phyloP scores from a whole-genome alignment of 306 rosid genomes.

The Clitoria ternatea region DNA sequence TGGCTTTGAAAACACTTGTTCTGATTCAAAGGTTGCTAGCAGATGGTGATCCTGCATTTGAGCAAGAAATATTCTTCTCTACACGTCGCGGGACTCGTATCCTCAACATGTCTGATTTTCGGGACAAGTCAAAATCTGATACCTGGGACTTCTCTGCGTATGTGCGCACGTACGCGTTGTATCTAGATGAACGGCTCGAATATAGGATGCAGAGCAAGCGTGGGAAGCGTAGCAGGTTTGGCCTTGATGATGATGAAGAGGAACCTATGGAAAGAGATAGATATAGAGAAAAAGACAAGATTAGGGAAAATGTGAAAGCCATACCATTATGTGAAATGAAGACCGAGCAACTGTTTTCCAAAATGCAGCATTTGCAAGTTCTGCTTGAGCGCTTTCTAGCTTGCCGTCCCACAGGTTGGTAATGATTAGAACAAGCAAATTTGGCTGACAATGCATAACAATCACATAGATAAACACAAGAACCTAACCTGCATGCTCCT shows the following conservation, averaged over 20 bases:
- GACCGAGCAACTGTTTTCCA: slow-evolving; percentile 53
- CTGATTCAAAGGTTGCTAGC: slow-evolving; percentile 59
- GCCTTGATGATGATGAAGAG: slow-evolving; percentile 47
- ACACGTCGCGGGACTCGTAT: slow-evolving; percentile 78
- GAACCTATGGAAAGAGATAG: slow-evolving; percentile 3
- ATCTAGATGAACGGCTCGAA: slow-evolving; percentile 81
- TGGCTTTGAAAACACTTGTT: slow-evolving; percentile 68
- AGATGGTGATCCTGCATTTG: slow-evolving; percentile 80
- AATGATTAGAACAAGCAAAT: background rate
- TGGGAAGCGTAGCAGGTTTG: slow-evolving; percentile 50
- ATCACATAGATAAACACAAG: background rate
- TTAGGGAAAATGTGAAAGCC: slow-evolving; percentile 17
- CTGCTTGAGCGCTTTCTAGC: slow-evolving; percentile 79
- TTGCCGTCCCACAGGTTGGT: slow-evolving; percentile 89
- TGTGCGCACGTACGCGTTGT: slow-evolving; percentile 71
- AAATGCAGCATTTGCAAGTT: slow-evolving; percentile 73
- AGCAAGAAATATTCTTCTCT: slow-evolving; percentile 80
- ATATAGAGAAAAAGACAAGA: background rate
- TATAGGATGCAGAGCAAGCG: slow-evolving; percentile 69
- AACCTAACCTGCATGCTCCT: background rate
- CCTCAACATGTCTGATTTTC: slow-evolving; percentile 82
- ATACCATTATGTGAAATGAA: slow-evolving; percentile 53
- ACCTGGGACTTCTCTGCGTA: slow-evolving; percentile 76
- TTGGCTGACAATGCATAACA: background rate
- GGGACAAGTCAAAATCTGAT: slow-evolving; percentile 3